A percentile compares a stretch with the other conserved stretches of the same genome.
These are phyloP conservation scores for Tagetes erecta DNA, from an alignment of 129 eudicot species.

Conservation along the genomic window DNA sequence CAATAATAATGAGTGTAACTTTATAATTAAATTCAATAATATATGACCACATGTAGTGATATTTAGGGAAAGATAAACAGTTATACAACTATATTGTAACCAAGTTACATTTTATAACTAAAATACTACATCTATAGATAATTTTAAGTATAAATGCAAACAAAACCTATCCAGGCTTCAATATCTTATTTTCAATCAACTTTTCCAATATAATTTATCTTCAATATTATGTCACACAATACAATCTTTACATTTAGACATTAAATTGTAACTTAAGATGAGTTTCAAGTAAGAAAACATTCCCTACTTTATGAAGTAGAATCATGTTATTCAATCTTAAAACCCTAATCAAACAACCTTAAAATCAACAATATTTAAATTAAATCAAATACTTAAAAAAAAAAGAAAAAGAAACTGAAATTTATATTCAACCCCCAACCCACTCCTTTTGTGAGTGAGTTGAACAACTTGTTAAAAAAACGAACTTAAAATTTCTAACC, in stretches of 20 bases:
- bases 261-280: background rate
- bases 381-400: constrained; percentile 7
- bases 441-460: constrained; percentile 32
- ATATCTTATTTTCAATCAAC: too few species aligned
- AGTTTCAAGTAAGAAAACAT: constrained; percentile 34
- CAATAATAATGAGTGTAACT: background rate
- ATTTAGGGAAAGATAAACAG: too few species aligned
- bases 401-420: constrained; percentile 3
- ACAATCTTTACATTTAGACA: background rate
- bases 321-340: constrained; percentile 33
- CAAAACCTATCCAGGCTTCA: too few species aligned
- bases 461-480: constrained; percentile 32
- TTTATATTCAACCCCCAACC: constrained; percentile 32
- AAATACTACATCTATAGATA: too few species aligned
- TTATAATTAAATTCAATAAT: too few species aligned
- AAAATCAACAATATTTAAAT: constrained; percentile 26
- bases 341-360: constrained; percentile 21
- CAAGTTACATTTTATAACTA: too few species aligned
- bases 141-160: too few species aligned
- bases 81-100: too few species aligned
- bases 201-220: too few species aligned
- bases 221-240: too few species aligned
- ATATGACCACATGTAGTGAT: too few species aligned
- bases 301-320: constrained; percentile 30
- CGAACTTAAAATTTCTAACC: constrained; percentile 19